Evolutionary conservation across 2,329 filamentous ascomycete species (phyloP), one percentile per base, ranked within the genome.

Genomic region (Apiospora pterosperma): DNA sequence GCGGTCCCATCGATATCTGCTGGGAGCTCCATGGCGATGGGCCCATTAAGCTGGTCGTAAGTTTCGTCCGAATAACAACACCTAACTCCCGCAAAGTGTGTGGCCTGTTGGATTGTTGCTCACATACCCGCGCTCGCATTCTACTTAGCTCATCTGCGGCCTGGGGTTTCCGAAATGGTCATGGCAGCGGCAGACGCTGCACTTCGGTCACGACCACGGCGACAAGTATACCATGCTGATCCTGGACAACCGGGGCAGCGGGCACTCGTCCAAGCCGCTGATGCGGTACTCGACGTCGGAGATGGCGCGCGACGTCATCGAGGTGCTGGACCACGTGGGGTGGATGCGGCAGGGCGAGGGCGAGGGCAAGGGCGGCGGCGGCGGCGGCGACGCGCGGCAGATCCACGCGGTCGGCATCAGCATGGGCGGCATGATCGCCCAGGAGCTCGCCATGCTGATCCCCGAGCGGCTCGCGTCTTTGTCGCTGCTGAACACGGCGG

Each of bases 401-500:
- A 83, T 80, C 75, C 88, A 97, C 78, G 76, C 96, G 62, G 82
- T 91, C 38, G 93, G 93, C 64, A 88, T 95, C 68, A 92, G 90
- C 65, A 91, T 97, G 85, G 93, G 93, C 68, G 93, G 93, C 72
- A 97, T 97, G 93, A 95, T 97, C 71, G 88, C 92, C 2, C 93
- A 97, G 77, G 93, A 97, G 78, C 73, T 97, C 4, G 87, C 84
- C 25, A 80, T 77, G 69, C 76, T 81, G n/a, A 77, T 81, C 36
- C 87, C 88, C 0, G 67, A 77, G 14, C 80, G 85, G 59, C 74
- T 92, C 62, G 78, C 80, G 28, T 86, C 83, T 19, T 78, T 92
- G 21, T 83, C 79, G 38, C 82, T 92, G 3, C 77, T 89, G 67
- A 88, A 84, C 75, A 91, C 89, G 2, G 85, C 88, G 1, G 84